These are phyloP conservation scores for Eucalyptus camaldulensis DNA, from an alignment of 345 rosid genomes.

Conservation along the genomic window DNA sequence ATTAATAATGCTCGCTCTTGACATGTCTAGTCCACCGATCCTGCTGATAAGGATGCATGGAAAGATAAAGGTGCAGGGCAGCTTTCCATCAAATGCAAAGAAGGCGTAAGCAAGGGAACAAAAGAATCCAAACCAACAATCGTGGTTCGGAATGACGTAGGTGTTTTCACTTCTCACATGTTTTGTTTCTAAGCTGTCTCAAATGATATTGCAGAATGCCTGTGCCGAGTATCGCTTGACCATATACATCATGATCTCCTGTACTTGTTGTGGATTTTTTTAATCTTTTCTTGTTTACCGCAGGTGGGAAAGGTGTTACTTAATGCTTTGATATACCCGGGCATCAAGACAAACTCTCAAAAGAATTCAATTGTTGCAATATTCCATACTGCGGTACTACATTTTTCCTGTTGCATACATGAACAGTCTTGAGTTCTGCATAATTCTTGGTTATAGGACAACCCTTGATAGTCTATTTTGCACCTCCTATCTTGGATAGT, in stretches of 20 bases:
- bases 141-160: constrained; percentile 78
- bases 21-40: constrained; percentile 57
- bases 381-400: constrained; percentile 78
- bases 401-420: not conserved
- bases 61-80: constrained; percentile 93
- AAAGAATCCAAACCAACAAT: constrained; percentile 86
- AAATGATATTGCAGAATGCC: not conserved
- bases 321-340: constrained; percentile 78
- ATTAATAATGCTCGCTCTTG: not conserved
- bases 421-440: not conserved
- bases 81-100: constrained; percentile 82
- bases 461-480: not conserved
- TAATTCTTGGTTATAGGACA: not conserved
- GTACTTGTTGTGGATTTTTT: not conserved
- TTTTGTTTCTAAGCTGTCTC: not conserved
- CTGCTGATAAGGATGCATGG: constrained; percentile 78
- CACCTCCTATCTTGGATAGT: not conserved
- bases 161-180: not conserved
- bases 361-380: constrained; percentile 85
- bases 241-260: not conserved
- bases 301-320: constrained; percentile 87
- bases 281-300: not conserved
- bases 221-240: not conserved
- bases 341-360: constrained; percentile 70
- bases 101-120: constrained; percentile 72